Evolutionary conservation across 2,329 filamentous ascomycete genomes (phyloP).

Genomic region (Ceratocystis eucalypticola): DNA sequence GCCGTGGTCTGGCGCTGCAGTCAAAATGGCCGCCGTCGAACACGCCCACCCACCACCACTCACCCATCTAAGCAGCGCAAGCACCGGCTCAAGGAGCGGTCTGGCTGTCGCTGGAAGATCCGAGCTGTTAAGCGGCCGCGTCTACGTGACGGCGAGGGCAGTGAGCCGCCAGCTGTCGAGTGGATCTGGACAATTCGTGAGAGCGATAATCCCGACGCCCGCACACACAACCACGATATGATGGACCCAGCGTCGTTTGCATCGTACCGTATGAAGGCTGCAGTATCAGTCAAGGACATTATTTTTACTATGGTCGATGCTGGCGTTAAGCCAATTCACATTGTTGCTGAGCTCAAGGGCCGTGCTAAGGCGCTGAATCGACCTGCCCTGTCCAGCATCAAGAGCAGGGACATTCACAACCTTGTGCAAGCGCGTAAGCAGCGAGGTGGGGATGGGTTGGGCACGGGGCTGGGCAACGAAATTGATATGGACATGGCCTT

Average conservation of each 20-base stretch:
- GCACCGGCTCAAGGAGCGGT: slow-evolving; percentile 18
- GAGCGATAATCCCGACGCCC: slow-evolving; percentile 18
- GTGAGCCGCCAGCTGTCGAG: slow-evolving; percentile 20
- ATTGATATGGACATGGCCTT: slow-evolving; percentile 13
- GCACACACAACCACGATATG: slow-evolving; percentile 18
- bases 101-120: slow-evolving; percentile 18
- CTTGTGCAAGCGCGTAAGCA: slow-evolving; percentile 18
- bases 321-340: slow-evolving; percentile 18
- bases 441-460: not conserved
- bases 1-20: slow-evolving; percentile 19
- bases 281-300: slow-evolving; percentile 15
- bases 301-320: slow-evolving; percentile 19
- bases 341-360: slow-evolving; percentile 16
- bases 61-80: slow-evolving; percentile 17
- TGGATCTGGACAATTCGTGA: slow-evolving; percentile 19
- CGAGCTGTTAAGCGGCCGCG: slow-evolving; percentile 17
- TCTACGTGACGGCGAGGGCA: slow-evolving; percentile 20
- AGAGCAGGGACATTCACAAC: slow-evolving; percentile 19
- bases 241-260: slow-evolving; percentile 17
- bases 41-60: slow-evolving; percentile 6
- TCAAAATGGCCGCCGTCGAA: slow-evolving; percentile 16
- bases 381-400: slow-evolving; percentile 15
- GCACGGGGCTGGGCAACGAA: not conserved
- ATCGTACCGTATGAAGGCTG: slow-evolving; percentile 19
- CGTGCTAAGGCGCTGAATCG: slow-evolving; percentile 10